Evolutionary conservation across 2,329 filamentous ascomycete genomes (phyloP), one percentile per base, ranked within the genome.

Genomic region (Botrytis cinerea): DNA sequence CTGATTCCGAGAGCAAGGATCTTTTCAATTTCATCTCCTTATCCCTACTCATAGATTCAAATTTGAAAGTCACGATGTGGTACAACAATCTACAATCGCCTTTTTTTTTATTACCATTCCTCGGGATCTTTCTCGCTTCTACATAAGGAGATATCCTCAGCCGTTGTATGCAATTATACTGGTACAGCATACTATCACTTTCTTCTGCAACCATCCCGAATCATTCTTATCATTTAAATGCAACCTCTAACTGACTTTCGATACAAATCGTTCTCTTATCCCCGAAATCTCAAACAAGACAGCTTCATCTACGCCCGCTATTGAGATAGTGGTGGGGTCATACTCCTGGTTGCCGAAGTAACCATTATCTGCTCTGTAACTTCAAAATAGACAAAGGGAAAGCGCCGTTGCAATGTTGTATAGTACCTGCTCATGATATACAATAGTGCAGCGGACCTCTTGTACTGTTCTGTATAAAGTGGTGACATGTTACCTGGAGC

Each of bases 151-250:
- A 67, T 67, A 54, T 59, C 70, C 32, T 59, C 70, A 64, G 70
- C 61, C 70, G 70, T 67, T 67, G 28, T 67, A 67, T 66, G 60
- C 40, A 28, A 67, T 32, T 67, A 25, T 40, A n/a, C 70, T 16
- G 70, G 60, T 46, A 72, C 70, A 72, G 45, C 70, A 72, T 57
- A 54, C 61, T 67, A 43, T 67, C 70, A 67, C 38, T 72, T 72
- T 59, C 28, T 32, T 40, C 32, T 57, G 22, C 46, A 67, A 40
- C 14, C n/a, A 72, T 38, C 46, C 43, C 63, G 32, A 46, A 51
- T 64, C 70, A 45, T 67, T 67, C 48, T 67, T 59, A n/a, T 67
- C 61, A 22, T 45, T n/a, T 67, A 22, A 67, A 38, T 72, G 61
- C 35, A 67, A 72, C 48, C 22, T 18, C 59, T 40, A 40, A 48